Evolutionary conservation across 2,329 filamentous ascomycete species (phyloP), one percentile per base, ranked within the genome.

Genomic region (Eutypa lata): DNA sequence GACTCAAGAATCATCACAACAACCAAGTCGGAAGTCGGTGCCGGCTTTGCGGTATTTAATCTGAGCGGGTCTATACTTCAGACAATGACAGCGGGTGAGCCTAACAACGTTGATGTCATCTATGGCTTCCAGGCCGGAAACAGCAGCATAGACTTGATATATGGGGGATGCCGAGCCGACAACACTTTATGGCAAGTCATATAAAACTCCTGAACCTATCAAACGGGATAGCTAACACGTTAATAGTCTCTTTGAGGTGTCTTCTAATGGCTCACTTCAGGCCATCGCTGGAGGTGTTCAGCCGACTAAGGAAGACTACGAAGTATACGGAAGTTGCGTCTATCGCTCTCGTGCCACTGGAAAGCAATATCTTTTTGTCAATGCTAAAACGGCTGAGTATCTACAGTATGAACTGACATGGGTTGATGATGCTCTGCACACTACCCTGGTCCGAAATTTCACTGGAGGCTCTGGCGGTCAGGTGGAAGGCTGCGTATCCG

Each of bases 21-120:
- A 0, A 78, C 75, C 13, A 81, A 81, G 57, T 79, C 76, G 1
- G 70, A 73, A 5, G 61, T 69, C 1, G 77, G 77, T 1, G 73
- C 77, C 7, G 78, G 79, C 0, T 69, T 82, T 4, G 72, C 68
- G 0, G 75, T 81, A 0, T 81, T 78, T 33, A 74, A 81, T 50
- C 61, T 81, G 2, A 64, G 67, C 8, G 78, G 79, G 0, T 78
- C 75, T 24, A 63, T 76, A 2, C 53, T 81, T 0, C 77, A 80
- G 58, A 69, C 70, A 3, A 65, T 78, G 7, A 53, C 62, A 0
- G 77, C 77, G 0, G 71, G 69, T 1, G 69, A 81, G 50, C 79
- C 79, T 0, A 80, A 81, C 54, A 81, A 82, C 37, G 77, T 81
- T 1, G 79, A 82, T 48, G 69, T 81, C 24, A 78, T 82, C 42